Evolutionary conservation across 305 asterid species (phyloP).

Genomic region (Fraxinus albicans): DNA sequence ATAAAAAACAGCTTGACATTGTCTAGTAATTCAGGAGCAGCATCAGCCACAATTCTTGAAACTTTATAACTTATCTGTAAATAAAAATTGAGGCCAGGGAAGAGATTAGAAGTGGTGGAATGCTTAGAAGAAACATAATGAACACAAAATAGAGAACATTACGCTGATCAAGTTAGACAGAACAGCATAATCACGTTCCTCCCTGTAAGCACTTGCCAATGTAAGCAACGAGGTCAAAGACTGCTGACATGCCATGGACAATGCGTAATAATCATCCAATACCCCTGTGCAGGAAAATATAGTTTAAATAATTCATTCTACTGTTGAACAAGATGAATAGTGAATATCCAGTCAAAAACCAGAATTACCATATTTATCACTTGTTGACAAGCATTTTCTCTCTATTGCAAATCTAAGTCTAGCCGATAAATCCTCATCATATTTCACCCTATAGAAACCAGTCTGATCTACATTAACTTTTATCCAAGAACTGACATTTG

Average conservation of each 20-base stretch:
- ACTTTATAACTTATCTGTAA: slow-evolving; percentile 76
- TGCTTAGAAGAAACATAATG: slow-evolving; percentile 2
- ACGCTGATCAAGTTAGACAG: slow-evolving; percentile 75
- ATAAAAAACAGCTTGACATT: slow-evolving; percentile 68
- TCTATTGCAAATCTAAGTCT: slow-evolving; percentile 84
- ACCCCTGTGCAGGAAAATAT: slow-evolving; percentile 62
- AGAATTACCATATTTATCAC: slow-evolving; percentile 78
- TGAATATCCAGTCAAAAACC: background rate
- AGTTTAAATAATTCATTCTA: background rate
- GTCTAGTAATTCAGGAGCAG: slow-evolving; percentile 66
- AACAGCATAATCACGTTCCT: slow-evolving; percentile 78
- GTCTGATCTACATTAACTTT: slow-evolving; percentile 86
- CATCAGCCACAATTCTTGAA: slow-evolving; percentile 72
- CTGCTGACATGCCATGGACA: slow-evolving; percentile 88
- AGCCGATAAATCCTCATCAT: slow-evolving; percentile 78
- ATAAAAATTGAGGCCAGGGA: slow-evolving; percentile 1
- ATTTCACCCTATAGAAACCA: slow-evolving; percentile 88
- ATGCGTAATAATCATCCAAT: slow-evolving; percentile 78
- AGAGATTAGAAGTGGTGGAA: slow-evolving; percentile 6
- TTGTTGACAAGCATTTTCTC: slow-evolving; percentile 64
- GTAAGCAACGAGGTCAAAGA: slow-evolving; percentile 77
- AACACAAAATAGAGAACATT: slow-evolving; percentile 36
- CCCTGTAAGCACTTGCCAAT: slow-evolving; percentile 81
- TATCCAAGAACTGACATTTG: slow-evolving; percentile 63
- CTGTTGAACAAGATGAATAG: background rate